Conservation (phyloP, 768 basidiomycete species). For the Termitomyces sp. region DNA sequence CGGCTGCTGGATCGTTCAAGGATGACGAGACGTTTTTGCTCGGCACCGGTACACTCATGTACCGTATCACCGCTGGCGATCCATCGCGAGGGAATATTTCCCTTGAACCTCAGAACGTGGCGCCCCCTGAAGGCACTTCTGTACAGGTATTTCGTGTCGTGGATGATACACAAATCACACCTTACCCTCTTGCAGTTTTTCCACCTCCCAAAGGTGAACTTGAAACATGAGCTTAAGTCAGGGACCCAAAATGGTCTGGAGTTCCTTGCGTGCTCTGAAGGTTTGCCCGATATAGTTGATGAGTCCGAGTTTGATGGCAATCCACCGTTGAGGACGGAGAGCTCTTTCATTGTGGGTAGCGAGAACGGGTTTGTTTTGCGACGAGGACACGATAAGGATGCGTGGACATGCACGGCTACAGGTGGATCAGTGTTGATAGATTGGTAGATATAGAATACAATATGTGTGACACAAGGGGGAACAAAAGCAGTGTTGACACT, state of each 20-base stretch:
- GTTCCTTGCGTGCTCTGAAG: constrained; percentile 18
- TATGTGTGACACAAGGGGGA: neutral
- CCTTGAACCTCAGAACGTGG: constrained; percentile 40
- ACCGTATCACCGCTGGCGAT: constrained; percentile 64
- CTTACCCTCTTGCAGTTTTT: constrained; percentile 30
- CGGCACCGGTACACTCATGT: constrained; percentile 40
- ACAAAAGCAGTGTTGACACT: constrained; percentile 6
- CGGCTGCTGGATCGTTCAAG: constrained; percentile 31
- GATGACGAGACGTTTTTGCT: constrained; percentile 56
- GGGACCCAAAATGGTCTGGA: constrained; percentile 3
- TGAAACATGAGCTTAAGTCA: neutral
- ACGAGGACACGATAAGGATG: constrained; percentile 14
- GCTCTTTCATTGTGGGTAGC: constrained; percentile 40
- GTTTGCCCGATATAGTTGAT: constrained; percentile 3
- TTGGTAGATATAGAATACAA: neutral
- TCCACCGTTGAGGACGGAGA: constrained; percentile 17
- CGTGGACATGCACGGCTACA: constrained; percentile 39
- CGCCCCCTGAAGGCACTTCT: constrained; percentile 43
- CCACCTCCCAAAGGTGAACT: constrained; percentile 25
- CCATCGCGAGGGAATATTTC: constrained; percentile 66
- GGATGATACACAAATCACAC: neutral
- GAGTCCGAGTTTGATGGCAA: neutral
- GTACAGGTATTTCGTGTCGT: constrained; percentile 33
- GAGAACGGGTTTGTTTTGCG: constrained; percentile 49
- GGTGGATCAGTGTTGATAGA: constrained; percentile 26